Base-by-base conservation (phyloP, 1,284 basidiomycete species). In the Naganishia cerealis region DNA sequence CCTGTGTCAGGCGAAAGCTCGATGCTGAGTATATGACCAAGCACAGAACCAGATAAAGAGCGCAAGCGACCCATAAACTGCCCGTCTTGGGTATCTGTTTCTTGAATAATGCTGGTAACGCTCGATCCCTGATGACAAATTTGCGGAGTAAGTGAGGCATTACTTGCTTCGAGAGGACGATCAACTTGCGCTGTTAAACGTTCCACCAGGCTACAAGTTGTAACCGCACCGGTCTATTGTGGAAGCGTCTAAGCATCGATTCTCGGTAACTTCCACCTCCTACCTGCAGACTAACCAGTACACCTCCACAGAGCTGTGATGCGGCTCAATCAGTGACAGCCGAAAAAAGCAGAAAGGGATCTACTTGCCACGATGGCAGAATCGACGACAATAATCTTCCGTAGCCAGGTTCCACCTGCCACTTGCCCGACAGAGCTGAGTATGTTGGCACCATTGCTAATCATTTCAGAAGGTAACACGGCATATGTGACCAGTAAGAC, bases 11-110 rank as follows among this genome's bases (percentile, higher is more conserved):
- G 50, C 66, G 73, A 57, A 75, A 74, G 4, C 71, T 70, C 24
- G 74, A 72, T 0, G 73, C 72, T 0, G 74, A 74, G 54, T 76
- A 78, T 48, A 79, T 72, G 24, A 75, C 56, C 40, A 78, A 10
- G 29, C 73, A 73, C 1, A 77, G 62, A 3, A 54, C 62, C 0
- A 76, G 70, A 46, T 77, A 78, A n/a, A 75, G 55, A 0, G 56
- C 67, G 26, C 75, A 70, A 9, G 71, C 72, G 5, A 74, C 67
- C 54, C 72, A 74, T 2, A 71, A 72, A 2, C 73, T 72, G 0
- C 73, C 74, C 0, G 76, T 78, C 29, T 40, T 46, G 13, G 73
- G 71, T 5, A 78, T 56, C 2, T 66, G 68, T 0, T 63, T 67
- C 18, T 71, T 68, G 33, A 78, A 67, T n/a, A 57, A n/a, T 8